Evolutionary conservation across 2,329 filamentous ascomycete genomes (phyloP).

Genomic region (Gyromitra esculenta): DNA sequence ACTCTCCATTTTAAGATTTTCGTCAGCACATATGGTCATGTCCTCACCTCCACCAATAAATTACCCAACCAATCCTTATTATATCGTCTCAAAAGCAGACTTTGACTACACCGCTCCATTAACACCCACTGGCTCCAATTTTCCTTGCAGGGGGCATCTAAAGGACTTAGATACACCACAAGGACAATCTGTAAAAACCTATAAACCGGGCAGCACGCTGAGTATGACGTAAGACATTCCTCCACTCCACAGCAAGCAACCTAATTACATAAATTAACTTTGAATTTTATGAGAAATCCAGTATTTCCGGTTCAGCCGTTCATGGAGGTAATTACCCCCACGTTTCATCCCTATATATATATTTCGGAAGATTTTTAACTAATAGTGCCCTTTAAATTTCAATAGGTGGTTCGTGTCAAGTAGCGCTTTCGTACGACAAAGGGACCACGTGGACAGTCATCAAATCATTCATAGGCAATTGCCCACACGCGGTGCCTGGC

Average conservation of each 20-base stretch:
- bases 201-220: slow-evolving; percentile 51
- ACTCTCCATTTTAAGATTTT: slow-evolving; percentile 31
- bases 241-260: background rate
- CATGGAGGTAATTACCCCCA: slow-evolving; percentile 48
- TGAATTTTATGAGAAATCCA: slow-evolving; percentile 34
- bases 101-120: slow-evolving; percentile 55
- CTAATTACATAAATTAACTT: slow-evolving; percentile 4
- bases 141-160: slow-evolving; percentile 53
- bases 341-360: background rate
- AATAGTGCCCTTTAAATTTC: background rate
- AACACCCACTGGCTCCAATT: slow-evolving; percentile 53
- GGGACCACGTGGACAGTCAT: slow-evolving; percentile 85
- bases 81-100: slow-evolving; percentile 49
- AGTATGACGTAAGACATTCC: slow-evolving; percentile 46
- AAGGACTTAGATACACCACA: slow-evolving; percentile 49
- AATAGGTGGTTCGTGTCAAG: slow-evolving; percentile 84
- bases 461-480: slow-evolving; percentile 86
- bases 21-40: slow-evolving; percentile 50
- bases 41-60: slow-evolving; percentile 55
- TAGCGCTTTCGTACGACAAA: slow-evolving; percentile 84
- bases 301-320: slow-evolving; percentile 50
- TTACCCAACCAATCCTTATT: slow-evolving; percentile 53
- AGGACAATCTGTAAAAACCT: slow-evolving; percentile 50
- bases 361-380: slow-evolving; percentile 2
- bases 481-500: slow-evolving; percentile 67